phyloP scores from a whole-genome alignment of 495 filamentous ascomycete species.

The Penicillium cataractarum region DNA sequence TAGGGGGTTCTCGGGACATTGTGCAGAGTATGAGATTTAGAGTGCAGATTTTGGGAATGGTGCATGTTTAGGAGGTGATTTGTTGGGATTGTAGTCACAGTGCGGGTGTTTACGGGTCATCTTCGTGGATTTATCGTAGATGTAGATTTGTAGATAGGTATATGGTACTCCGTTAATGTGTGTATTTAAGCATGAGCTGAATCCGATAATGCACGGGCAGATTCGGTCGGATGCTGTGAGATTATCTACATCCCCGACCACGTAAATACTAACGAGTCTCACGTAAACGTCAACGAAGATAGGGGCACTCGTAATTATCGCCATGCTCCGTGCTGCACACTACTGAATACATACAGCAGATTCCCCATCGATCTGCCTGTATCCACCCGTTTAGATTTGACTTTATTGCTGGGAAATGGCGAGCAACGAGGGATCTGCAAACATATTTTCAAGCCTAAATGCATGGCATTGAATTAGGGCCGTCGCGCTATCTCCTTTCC shows the following conservation, averaged over 20 bases:
- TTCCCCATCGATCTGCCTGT: neutral
- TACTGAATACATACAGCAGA: neutral
- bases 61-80: neutral
- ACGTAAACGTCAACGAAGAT: neutral
- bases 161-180: neutral
- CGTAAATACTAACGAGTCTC: no score
- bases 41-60: neutral
- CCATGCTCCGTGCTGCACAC: neutral
- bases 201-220: neutral
- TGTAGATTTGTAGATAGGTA: neutral
- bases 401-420: neutral
- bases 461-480: neutral
- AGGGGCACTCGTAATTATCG: neutral
- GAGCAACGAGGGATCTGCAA: slow-evolving; percentile 13
- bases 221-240: neutral
- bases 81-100: neutral
- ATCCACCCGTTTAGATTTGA: neutral
- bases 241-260: neutral
- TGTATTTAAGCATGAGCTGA: neutral
- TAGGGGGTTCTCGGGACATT: neutral
- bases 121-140: neutral
- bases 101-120: neutral
- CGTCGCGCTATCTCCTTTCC: slow-evolving; percentile 4
- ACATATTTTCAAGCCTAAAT: slow-evolving; percentile 2
- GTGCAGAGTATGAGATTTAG: neutral